phyloP scores from a whole-genome alignment of 345 rosid species.

The Psidium guajava region DNA sequence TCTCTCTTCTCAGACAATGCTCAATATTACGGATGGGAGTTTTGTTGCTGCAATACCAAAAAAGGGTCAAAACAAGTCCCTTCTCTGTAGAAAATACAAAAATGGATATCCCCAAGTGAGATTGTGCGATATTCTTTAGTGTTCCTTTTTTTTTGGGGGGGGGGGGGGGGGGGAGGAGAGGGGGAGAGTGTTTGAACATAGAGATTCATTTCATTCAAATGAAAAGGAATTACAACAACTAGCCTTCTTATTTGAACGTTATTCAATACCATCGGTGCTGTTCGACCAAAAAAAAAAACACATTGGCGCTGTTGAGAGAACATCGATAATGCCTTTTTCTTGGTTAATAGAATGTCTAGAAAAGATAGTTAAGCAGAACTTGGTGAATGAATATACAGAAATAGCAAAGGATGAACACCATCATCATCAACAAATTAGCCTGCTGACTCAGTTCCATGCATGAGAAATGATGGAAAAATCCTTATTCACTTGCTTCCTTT shows the following conservation, averaged over 20 bases:
- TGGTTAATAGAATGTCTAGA: neutral
- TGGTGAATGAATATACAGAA: neutral
- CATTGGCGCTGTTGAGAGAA: no score
- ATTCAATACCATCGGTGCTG: neutral
- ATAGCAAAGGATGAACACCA: neutral
- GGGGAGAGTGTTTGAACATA: no score
- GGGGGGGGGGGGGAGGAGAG: no score
- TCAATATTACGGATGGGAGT: neutral
- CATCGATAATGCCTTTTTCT: no score
- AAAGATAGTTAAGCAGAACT: neutral
- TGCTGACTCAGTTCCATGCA: neutral
- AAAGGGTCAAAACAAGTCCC: neutral
- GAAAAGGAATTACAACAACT: no score
- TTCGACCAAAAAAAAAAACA: neutral
- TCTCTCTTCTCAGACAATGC: neutral
- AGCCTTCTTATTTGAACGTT: neutral
- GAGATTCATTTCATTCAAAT: no score
- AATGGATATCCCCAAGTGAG: neutral
- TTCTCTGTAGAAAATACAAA: neutral
- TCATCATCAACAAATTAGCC: neutral
- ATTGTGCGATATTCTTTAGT: neutral
- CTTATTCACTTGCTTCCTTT: neutral
- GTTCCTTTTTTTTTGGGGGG: neutral
- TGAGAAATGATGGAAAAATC: neutral
- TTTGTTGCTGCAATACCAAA: neutral